Percentiles rank a stretch among this genome's conserved stretches.
Conservation (phyloP, 371 early-diverging fungal genomes). For the Cokeromyces recurvatus region DNA sequence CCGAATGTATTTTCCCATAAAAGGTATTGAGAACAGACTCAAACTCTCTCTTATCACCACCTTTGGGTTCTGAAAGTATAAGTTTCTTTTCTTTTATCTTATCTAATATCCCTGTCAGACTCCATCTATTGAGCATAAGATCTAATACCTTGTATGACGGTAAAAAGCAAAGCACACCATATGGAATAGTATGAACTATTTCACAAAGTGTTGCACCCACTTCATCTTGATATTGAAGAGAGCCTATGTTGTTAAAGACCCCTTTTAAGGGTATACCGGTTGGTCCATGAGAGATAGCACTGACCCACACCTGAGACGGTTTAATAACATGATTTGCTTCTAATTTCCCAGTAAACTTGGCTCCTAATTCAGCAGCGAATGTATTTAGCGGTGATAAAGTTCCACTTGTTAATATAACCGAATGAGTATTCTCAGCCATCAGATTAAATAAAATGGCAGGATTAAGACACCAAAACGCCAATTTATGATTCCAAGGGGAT, state of each 20-base stretch:
- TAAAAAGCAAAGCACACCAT: conserved; percentile 62
- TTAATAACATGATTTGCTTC: conserved; percentile 63
- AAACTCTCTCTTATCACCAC: conserved; percentile 47
- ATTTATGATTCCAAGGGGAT: conserved; percentile 13
- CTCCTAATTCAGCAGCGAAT: conserved; percentile 66
- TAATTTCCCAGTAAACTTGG: conserved; percentile 33
- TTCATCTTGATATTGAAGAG: conserved; percentile 62
- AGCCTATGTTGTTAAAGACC: conserved; percentile 46
- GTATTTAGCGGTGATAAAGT: conserved; percentile 79
- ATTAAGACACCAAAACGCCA: conserved; percentile 46
- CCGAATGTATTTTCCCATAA: conserved; percentile 30
- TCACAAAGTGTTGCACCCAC: conserved; percentile 54
- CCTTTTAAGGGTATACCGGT: conserved; percentile 37
- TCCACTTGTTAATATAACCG: conserved; percentile 83
- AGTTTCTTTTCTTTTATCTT: conserved; percentile 24
- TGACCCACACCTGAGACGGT: conserved; percentile 47
- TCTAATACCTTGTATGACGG: conserved; percentile 58
- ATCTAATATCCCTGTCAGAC: conserved; percentile 32
- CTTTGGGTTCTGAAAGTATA: conserved; percentile 44
- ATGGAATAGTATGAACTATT: conserved; percentile 48
- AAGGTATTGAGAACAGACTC: conserved; percentile 45
- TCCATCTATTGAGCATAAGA: conserved; percentile 51
- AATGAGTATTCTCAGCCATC: conserved; percentile 41
- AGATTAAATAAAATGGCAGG: conserved; percentile 60
- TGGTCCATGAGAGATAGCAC: conserved; percentile 41